These are phyloP conservation scores for Lomentospora prolificans DNA, from an alignment of 2,329 filamentous ascomycete genomes.

Conservation along the genomic window DNA sequence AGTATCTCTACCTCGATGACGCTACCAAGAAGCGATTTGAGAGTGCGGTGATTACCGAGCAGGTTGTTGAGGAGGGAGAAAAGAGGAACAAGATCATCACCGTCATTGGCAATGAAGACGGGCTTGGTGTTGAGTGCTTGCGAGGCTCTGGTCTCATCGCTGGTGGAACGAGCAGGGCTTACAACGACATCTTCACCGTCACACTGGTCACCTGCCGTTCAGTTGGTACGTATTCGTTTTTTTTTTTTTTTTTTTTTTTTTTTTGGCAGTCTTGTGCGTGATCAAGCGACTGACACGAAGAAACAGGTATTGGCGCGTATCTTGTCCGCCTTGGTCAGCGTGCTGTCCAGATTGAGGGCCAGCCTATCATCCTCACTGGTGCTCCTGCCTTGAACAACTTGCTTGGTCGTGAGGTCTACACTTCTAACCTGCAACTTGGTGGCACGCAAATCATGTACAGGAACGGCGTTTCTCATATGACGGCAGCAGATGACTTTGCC, in stretches of 20 bases:
- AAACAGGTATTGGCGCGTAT: slow-evolving; percentile 83
- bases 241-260: slow-evolving; percentile 7
- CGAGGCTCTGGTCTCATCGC: slow-evolving; percentile 96
- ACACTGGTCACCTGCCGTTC: slow-evolving; percentile 96
- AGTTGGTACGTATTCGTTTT: slow-evolving; percentile 57
- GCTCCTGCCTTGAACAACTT: slow-evolving; percentile 97
- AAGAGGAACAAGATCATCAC: slow-evolving; percentile 89
- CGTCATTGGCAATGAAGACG: slow-evolving; percentile 86
- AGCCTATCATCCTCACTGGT: slow-evolving; percentile 97
- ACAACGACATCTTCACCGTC: slow-evolving; percentile 98
- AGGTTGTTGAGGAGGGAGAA: slow-evolving; percentile 77
- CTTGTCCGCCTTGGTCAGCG: slow-evolving; percentile 96
- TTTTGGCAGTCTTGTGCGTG: slow-evolving; percentile 15
- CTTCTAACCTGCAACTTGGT: slow-evolving; percentile 96
- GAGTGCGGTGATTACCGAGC: slow-evolving; percentile 66
- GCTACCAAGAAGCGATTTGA: slow-evolving; percentile 81
- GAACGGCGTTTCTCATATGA: slow-evolving; percentile 99
- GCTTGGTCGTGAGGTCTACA: slow-evolving; percentile 95
- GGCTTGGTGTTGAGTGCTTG: slow-evolving; percentile 94
- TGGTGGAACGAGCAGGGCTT: slow-evolving; percentile 90
- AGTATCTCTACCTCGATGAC: slow-evolving; percentile 88
- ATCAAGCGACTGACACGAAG: slow-evolving; percentile 10
- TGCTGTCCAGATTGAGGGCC: slow-evolving; percentile 97
- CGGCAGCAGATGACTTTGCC: slow-evolving; percentile 92
- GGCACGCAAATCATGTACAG: slow-evolving; percentile 99